These are phyloP conservation scores for Neonectria hederae DNA, from an alignment of 2,329 filamentous ascomycete species.

Conservation along the genomic window DNA sequence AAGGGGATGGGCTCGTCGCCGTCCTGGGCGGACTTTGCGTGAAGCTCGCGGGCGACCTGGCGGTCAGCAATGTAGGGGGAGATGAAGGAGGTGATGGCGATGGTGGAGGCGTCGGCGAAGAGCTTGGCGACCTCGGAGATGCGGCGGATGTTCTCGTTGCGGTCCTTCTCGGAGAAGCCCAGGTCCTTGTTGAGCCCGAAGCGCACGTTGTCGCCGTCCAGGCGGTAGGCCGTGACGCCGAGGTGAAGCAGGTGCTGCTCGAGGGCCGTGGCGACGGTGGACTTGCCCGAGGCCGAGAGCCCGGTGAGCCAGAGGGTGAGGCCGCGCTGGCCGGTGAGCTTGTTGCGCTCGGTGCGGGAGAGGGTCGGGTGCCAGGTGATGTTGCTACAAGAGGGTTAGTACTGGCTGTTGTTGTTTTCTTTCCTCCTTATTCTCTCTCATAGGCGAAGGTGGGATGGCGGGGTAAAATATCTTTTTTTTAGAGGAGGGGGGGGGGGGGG, in stretches of 20 bases:
- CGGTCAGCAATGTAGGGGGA: slow-evolving; percentile 92
- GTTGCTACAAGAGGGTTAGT: slow-evolving; percentile 66
- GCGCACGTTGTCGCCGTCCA: slow-evolving; percentile 98
- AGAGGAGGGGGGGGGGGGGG: slow-evolving; percentile 10
- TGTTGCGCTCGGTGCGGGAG: slow-evolving; percentile 78
- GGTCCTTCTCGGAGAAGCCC: slow-evolving; percentile 90
- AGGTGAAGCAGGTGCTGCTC: slow-evolving; percentile 96
- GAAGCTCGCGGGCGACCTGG: slow-evolving; percentile 81
- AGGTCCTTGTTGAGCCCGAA: slow-evolving; percentile 99
- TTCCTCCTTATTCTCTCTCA: slow-evolving; percentile 9
- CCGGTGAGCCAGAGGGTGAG: slow-evolving; percentile 99
- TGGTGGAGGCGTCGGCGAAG: slow-evolving; percentile 88
- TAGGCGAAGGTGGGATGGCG: slow-evolving; percentile 17
- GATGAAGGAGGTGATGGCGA: slow-evolving; percentile 97
- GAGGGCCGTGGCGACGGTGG: slow-evolving; percentile 93
- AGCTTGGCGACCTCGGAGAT: slow-evolving; percentile 97
- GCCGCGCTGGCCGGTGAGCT: slow-evolving; percentile 82
- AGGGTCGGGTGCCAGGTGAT: slow-evolving; percentile 90
- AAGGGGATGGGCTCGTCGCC: slow-evolving; percentile 81
- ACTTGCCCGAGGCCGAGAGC: slow-evolving; percentile 95
- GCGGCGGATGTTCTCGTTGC: slow-evolving; percentile 96
- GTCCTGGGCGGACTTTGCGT: slow-evolving; percentile 64
- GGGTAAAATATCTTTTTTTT: slow-evolving; percentile 21
- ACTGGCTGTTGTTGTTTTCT: slow-evolving; percentile 8
- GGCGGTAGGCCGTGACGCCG: slow-evolving; percentile 84